These are phyloP conservation scores for Plantago ovata DNA, from an alignment of 257 asterid genomes.

Conservation along the genomic window DNA sequence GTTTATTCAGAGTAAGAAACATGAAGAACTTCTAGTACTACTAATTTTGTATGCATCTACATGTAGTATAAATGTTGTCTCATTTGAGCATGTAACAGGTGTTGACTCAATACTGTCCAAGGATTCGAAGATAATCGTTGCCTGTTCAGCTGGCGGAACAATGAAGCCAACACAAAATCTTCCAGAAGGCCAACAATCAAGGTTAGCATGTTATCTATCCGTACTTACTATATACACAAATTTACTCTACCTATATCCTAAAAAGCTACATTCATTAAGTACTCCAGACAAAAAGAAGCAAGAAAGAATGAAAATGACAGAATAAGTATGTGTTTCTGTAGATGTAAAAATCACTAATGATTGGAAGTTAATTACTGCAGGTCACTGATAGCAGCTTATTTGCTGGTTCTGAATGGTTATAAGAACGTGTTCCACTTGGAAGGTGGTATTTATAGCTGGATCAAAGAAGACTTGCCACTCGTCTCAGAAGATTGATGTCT, in stretches of 20 bases:
- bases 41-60: neutral
- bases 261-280: too few species aligned
- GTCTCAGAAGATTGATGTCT: constrained; percentile 59
- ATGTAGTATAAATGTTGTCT: too few species aligned
- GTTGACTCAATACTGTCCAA: constrained; percentile 73
- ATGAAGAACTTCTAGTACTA: neutral
- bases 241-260: neutral
- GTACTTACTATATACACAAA: neutral
- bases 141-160: constrained; percentile 90
- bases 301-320: neutral
- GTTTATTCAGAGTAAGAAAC: constrained; percentile 52
- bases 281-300: too few species aligned
- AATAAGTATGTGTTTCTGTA: neutral
- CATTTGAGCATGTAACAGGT: constrained; percentile 36
- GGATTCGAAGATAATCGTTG: constrained; percentile 79
- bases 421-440: constrained; percentile 76
- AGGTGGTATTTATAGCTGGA: constrained; percentile 81
- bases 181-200: constrained; percentile 89
- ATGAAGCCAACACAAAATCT: constrained; percentile 77
- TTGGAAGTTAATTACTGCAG: constrained; percentile 38
- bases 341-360: neutral
- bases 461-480: constrained; percentile 68
- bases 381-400: constrained; percentile 93
- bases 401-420: constrained; percentile 87
- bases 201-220: constrained; percentile 37